Evolutionary conservation across 1,284 basidiomycete species (phyloP), one percentile per base, ranked within the genome.

Genomic region (Tylopilus sp.): DNA sequence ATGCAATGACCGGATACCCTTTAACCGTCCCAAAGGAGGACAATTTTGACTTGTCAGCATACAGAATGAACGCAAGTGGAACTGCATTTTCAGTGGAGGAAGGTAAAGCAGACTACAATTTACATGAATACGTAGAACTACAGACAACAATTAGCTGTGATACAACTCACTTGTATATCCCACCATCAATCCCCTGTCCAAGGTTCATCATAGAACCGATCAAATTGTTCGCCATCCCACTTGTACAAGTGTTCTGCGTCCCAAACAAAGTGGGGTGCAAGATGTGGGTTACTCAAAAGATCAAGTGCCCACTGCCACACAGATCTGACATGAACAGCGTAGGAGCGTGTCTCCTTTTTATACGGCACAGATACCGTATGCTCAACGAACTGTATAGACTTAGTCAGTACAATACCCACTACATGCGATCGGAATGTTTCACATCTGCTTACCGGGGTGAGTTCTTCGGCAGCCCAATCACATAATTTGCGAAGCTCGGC

Each of bases 1-100:
- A 68, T 1, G 77, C 82, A n/a, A 86, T 71, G 1, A 86, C 78
- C 1, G 84, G 83, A 72, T 86, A 85, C 1, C 78, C 84, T 60
- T 83, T 83, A 13, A 71, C 74, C 0, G 77, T 83, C 9, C 72
- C 69, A 41, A 42, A 60, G 1, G 57, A 66, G 6, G 54, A 74
- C 5, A 76, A 33, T 23, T 68, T 67, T 2, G 68, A 55, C 33
- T 75, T 75, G 29, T 76, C 68, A 1, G 69, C 65, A 31, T 75
- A 75, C 1, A 75, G 31, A 6, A 54, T 54, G 21, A 54, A 54
- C 39, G n/a, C 56, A 2, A 74, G 31, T 0, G 53, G 73, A 2
- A 62, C 50, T 4, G 56, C 48, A 9, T 65, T 59, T 2, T 70
- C 57, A 4, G n/a, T 6, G 14, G 8, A 39, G 27, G 37, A 12